Conservation (phyloP, 2,329 filamentous ascomycete species). For the Stagonosporopsis cucurbitacearum region DNA sequence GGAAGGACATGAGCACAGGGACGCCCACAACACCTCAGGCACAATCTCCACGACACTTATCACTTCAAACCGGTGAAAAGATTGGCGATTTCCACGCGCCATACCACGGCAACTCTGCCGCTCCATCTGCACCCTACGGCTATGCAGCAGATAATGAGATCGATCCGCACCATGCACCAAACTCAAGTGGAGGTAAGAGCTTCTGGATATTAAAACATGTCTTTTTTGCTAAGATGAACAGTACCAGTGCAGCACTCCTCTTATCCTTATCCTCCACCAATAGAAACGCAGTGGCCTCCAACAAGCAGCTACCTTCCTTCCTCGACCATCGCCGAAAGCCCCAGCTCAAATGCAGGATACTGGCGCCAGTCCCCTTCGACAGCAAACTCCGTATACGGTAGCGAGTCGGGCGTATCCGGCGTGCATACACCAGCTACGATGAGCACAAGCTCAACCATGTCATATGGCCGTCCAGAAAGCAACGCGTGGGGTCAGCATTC, state of each 20-base stretch:
- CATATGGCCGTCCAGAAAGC: constrained; percentile 41
- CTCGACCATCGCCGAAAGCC: constrained; percentile 44
- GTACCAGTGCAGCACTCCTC: constrained; percentile 42
- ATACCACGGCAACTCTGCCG: constrained; percentile 27
- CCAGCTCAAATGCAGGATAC: constrained; percentile 40
- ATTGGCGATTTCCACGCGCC: constrained; percentile 42
- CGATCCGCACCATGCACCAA: constrained; percentile 34
- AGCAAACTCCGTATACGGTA: constrained; percentile 45
- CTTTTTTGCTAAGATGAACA: constrained; percentile 28
- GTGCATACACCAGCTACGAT: constrained; percentile 45
- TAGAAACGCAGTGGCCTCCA: constrained; percentile 48
- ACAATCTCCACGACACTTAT: constrained; percentile 54
- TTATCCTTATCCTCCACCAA: constrained; percentile 44
- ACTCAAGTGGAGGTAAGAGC: constrained; percentile 37
- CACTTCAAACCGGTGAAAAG: constrained; percentile 34
- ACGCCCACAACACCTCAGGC: constrained; percentile 55
- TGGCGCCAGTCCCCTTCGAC: constrained; percentile 47
- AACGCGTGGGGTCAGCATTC: constrained; percentile 38
- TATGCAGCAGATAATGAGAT: constrained; percentile 36
- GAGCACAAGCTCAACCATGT: constrained; percentile 47
- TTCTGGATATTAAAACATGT: neutral
- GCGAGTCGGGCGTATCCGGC: constrained; percentile 45
- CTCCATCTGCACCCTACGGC: constrained; percentile 30
- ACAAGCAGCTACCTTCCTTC: constrained; percentile 42
- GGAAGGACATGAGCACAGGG: constrained; percentile 54